Evolutionary conservation across 805 yeast species (phyloP).

Genomic region (Huiozyma naganishii): DNA sequence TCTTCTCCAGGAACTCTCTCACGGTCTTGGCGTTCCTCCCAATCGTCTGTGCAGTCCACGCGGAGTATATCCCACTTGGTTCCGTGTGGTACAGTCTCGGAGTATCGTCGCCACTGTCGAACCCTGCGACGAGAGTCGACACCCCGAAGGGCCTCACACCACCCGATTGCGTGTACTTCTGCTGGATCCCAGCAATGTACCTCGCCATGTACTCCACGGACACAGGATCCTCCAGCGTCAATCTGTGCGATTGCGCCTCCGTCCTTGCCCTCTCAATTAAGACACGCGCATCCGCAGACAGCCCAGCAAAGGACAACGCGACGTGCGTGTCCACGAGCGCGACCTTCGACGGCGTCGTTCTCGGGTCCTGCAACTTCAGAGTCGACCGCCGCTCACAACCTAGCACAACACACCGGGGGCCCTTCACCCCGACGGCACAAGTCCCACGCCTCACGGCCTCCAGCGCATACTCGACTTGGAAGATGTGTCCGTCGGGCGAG

Average conservation of each 20-base stretch:
- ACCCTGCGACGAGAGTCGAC: conserved; percentile 90
- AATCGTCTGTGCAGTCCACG: conserved; percentile 97
- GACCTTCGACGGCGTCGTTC: conserved; percentile 91
- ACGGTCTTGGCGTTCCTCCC: conserved; percentile 94
- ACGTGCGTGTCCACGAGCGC: conserved; percentile 86
- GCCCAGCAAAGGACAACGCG: conserved; percentile 89
- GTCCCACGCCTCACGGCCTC: conserved; percentile 99
- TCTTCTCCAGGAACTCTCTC: conserved; percentile 87
- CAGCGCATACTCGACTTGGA: conserved; percentile 95
- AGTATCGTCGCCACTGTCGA: conserved; percentile 62
- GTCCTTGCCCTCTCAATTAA: conserved; percentile 91
- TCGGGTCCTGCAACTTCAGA: conserved; percentile 87
- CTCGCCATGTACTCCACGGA: conserved; percentile 84
- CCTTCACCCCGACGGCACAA: conserved; percentile 95
- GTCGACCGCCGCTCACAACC: conserved; percentile 97
- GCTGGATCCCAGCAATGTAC: conserved; percentile 96
- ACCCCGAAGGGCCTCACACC: conserved; percentile 98
- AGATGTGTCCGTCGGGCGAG: conserved; percentile 98
- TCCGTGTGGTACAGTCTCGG: conserved; percentile 91
- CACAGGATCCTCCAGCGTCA: conserved; percentile 92
- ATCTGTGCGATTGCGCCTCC: conserved; percentile 89
- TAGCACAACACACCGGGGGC: conserved; percentile 75
- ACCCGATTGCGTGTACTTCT: conserved; percentile 92
- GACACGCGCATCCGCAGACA: conserved; percentile 96
- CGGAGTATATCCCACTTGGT: conserved; percentile 93